Conservation (phyloP, 306 rosid species). For the Lathyrus oleraceus region DNA sequence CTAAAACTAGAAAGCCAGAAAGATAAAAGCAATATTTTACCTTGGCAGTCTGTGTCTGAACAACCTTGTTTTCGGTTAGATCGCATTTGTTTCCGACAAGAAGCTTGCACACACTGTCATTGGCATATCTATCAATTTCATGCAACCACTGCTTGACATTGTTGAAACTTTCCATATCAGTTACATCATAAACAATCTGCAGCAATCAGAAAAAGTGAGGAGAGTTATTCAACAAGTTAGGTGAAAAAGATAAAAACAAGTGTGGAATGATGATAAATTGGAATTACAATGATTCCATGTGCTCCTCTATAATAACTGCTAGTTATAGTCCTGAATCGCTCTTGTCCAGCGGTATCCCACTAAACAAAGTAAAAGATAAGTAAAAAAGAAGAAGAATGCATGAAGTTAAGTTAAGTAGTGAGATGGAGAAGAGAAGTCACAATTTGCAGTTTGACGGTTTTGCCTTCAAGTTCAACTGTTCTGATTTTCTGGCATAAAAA, state of each 20-base stretch:
- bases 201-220: conserved; percentile 1
- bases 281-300: conserved; percentile 82
- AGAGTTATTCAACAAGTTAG: no score
- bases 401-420: neutral
- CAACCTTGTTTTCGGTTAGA: conserved; percentile 81
- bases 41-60: conserved; percentile 86
- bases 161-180: conserved; percentile 95
- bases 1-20: neutral
- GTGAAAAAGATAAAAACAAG: no score
- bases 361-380: conserved; percentile 27
- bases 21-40: conserved; percentile 37
- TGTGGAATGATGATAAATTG: no score
- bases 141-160: conserved; percentile 96
- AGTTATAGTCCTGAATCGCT: conserved; percentile 96
- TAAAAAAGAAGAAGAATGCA: neutral
- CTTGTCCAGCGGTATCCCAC: conserved; percentile 99
- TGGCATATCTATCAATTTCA: conserved; percentile 95
- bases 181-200: conserved; percentile 97
- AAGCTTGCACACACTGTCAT: conserved; percentile 90
- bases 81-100: conserved; percentile 93
- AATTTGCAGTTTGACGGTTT: conserved; percentile 94
- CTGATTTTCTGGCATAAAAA: conserved; percentile 73
- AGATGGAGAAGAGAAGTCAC: conserved; percentile 47
- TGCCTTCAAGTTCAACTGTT: conserved; percentile 87
- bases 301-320: conserved; percentile 99